Evolutionary conservation across 805 yeast genomes (phyloP).

Genomic region (Lipomyces yamadae): DNA sequence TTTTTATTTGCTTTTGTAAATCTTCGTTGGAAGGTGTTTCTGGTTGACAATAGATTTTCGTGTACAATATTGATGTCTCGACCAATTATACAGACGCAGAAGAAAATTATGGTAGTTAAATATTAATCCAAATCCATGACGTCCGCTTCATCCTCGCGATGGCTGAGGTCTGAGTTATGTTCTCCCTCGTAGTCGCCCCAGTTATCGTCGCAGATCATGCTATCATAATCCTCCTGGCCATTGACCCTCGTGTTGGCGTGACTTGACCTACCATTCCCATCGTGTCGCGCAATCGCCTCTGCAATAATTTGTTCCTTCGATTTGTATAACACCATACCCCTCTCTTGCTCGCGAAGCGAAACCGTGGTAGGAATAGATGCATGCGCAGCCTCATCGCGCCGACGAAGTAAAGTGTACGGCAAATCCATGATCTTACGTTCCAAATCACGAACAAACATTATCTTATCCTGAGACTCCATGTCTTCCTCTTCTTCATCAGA

Average conservation of each 20-base stretch:
- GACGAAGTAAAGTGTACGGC: constrained; percentile 30
- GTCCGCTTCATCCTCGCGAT: background rate
- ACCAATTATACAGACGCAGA: background rate
- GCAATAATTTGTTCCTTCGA: constrained; percentile 35
- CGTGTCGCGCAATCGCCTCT: constrained; percentile 34
- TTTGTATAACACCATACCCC: constrained; percentile 26
- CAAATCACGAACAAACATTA: constrained; percentile 28
- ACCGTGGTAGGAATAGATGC: constrained; percentile 14
- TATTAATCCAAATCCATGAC: constrained; percentile 25
- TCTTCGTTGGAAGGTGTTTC: background rate
- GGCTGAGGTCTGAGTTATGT: background rate
- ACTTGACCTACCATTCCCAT: background rate
- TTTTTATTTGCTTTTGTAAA: background rate
- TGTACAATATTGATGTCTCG: background rate
- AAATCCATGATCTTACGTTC: constrained; percentile 29
- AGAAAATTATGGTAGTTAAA: background rate
- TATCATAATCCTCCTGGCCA: constrained; percentile 3
- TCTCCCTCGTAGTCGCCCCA: constrained; percentile 35
- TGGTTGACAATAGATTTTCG: no score
- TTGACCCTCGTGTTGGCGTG: no score
- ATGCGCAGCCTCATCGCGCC: constrained; percentile 7
- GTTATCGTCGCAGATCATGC: constrained; percentile 5
- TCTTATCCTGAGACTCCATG: constrained; percentile 10
- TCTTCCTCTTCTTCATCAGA: constrained; percentile 22
- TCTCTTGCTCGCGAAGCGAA: constrained; percentile 15